Percentiles rank a stretch among this genome's conserved stretches.
Conservation (phyloP, 129 eudicot species). For the Helichrysum umbraculigerum region DNA sequence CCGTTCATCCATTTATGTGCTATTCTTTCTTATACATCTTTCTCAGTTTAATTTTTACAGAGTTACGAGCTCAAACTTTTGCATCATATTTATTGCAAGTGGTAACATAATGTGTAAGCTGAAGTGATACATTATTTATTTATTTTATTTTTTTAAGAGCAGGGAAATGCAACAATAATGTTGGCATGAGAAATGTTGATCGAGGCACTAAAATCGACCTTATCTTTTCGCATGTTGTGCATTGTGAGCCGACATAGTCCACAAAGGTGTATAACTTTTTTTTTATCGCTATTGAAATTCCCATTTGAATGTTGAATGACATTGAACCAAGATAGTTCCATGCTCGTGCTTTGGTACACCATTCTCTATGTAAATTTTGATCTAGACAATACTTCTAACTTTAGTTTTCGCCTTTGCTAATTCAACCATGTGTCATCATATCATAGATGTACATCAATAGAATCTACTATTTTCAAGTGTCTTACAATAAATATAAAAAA, state of each 20-base stretch:
- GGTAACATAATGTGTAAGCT: not conserved
- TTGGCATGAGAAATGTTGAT: not conserved
- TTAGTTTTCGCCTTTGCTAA: not conserved
- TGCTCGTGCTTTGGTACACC: not conserved
- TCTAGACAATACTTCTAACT: not conserved
- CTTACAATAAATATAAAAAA: too few relatives aligned
- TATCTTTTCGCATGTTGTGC: not conserved
- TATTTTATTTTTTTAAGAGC: too few relatives aligned
- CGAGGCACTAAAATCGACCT: not conserved
- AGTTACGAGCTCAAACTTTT: not conserved
- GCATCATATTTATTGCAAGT: not conserved
- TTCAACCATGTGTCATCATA: not conserved
- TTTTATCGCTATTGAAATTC: not conserved
- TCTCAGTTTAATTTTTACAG: not conserved
- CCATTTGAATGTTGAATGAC: not conserved
- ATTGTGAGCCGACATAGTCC: not conserved
- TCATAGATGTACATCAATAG: not conserved
- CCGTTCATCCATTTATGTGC: not conserved
- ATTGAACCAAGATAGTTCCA: not conserved
- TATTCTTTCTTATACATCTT: not conserved
- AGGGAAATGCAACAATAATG: not conserved
- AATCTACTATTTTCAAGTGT: not conserved
- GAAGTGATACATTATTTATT: not conserved
- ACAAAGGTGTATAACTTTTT: not conserved
- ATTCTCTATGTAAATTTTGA: not conserved